Conservation (phyloP, 495 filamentous ascomycete species). For the Collariella sp. region DNA sequence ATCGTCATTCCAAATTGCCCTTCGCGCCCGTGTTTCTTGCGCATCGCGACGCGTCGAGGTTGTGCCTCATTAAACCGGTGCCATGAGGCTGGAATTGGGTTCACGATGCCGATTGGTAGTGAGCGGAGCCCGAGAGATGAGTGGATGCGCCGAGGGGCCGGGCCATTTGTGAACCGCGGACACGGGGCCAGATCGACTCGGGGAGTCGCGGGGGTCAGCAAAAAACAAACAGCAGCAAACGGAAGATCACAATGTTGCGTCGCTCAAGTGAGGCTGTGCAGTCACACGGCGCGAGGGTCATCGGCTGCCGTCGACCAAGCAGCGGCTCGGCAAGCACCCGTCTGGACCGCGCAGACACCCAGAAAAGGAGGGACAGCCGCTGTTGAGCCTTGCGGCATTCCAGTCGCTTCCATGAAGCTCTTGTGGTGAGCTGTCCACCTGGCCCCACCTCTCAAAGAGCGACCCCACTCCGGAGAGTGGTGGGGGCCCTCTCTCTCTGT, state of each 20-base stretch:
- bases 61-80: not conserved
- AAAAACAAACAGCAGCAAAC: not conserved
- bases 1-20: too few relatives aligned
- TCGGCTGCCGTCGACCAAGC: too few relatives aligned
- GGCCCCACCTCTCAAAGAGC: not conserved
- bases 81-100: too few relatives aligned
- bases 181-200: not conserved
- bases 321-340: too few relatives aligned
- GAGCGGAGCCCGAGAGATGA: constrained; percentile 5
- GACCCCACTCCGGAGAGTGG: not conserved
- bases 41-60: not conserved
- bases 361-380: not conserved
- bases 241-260: not conserved
- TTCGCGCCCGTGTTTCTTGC: too few relatives aligned
- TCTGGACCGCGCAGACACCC: not conserved
- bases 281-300: not conserved
- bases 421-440: constrained; percentile 9
- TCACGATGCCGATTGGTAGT: constrained; percentile 5
- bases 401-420: constrained; percentile 19
- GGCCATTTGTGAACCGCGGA: not conserved
- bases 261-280: not conserved
- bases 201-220: not conserved
- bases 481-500: not conserved
- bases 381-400: constrained; percentile 13
- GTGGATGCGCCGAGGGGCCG: not conserved